Evolutionary conservation across 495 filamentous ascomycete species (phyloP).

Genomic region (Mytilinidion resinicola): DNA sequence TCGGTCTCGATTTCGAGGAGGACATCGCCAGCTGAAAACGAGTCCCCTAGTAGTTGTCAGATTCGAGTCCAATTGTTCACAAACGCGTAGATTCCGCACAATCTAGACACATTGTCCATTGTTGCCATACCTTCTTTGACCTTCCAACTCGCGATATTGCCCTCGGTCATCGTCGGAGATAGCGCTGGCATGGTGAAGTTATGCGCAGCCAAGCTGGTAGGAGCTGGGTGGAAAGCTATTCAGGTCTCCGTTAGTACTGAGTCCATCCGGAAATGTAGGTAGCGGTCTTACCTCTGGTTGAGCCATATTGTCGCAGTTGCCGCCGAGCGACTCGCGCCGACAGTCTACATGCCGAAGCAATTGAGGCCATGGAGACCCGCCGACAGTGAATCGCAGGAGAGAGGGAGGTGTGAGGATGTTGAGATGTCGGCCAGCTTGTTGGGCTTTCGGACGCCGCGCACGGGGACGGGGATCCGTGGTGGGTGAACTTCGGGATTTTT

Average conservation of each 20-base stretch:
- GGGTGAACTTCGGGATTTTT: not conserved
- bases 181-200: constrained; percentile 84
- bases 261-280: constrained; percentile 1
- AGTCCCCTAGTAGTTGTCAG: constrained; percentile 42
- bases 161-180: constrained; percentile 82
- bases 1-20: constrained; percentile 83
- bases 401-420: constrained; percentile 2
- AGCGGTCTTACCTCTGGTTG: constrained; percentile 21
- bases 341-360: constrained; percentile 24
- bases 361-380: constrained; percentile 28
- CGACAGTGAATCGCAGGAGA: not conserved
- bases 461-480: not conserved
- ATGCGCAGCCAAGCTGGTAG: constrained; percentile 56
- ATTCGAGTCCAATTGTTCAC: not conserved
- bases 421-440: constrained; percentile 15
- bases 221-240: constrained; percentile 57
- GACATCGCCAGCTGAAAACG: constrained; percentile 70
- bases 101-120: not conserved
- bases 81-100: not conserved
- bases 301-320: constrained; percentile 24
- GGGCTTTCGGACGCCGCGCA: not conserved
- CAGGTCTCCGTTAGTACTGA: constrained; percentile 7
- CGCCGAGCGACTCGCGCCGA: constrained; percentile 26
- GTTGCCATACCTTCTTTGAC: constrained; percentile 59
- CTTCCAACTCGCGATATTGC: constrained; percentile 70